Evolutionary conservation across 1,139 yeast species (phyloP).

Genomic region (Protomyces inouyei): DNA sequence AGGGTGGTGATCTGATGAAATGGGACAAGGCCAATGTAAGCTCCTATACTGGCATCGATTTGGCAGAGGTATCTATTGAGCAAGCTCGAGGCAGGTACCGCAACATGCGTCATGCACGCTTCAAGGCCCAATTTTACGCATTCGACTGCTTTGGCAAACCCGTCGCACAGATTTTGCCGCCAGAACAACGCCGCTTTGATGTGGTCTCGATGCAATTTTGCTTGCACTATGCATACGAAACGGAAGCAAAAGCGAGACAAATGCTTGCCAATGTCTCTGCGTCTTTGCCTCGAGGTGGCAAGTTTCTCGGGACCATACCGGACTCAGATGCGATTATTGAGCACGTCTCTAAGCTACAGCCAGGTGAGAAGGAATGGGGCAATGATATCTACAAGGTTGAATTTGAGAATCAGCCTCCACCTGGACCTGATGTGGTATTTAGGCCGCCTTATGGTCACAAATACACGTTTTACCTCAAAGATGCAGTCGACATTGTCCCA

Average conservation of each 20-base stretch:
- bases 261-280: conserved; percentile 70
- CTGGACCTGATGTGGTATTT: conserved; percentile 59
- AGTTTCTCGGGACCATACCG: conserved; percentile 89
- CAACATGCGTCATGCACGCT: conserved; percentile 47
- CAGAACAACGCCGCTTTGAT: conserved; percentile 47
- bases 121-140: conserved; percentile 76
- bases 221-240: conserved; percentile 87
- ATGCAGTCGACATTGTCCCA: conserved; percentile 94
- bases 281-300: conserved; percentile 74
- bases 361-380: conserved; percentile 62
- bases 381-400: conserved; percentile 75
- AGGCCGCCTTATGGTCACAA: conserved; percentile 76
- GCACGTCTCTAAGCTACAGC: conserved; percentile 49
- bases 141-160: conserved; percentile 82
- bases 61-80: conserved; percentile 77
- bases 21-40: conserved; percentile 71
- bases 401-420: conserved; percentile 66
- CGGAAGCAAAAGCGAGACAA: conserved; percentile 70
- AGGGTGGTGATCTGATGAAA: conserved; percentile 93
- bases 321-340: conserved; percentile 76
- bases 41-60: conserved; percentile 84
- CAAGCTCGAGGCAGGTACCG: conserved; percentile 77
- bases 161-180: conserved; percentile 67
- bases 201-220: conserved; percentile 86
- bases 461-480: conserved; percentile 75